Base-by-base conservation (phyloP, 1,284 basidiomycete species). In the Phlebopus sp. region DNA sequence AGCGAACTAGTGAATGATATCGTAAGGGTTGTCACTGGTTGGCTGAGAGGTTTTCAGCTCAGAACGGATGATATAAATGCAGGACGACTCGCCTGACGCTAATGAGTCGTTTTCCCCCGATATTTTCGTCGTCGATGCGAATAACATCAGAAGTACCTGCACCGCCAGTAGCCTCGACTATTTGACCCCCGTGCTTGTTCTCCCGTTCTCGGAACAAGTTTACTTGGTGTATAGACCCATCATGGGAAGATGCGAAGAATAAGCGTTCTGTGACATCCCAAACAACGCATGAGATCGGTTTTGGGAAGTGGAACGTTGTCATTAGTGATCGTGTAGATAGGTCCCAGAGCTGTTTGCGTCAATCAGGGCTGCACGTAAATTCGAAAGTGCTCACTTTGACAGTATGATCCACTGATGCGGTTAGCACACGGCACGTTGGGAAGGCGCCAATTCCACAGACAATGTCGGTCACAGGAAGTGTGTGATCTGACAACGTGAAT, bases 401-500 rank as follows among this genome's bases (percentile, higher is more conserved):
- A n/a, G 90, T 90, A 52, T 92, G 88, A 64, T 98, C 96, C 34
- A 89, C 66, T 0, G 92, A 91, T 5, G 88, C 82, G 0, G 93
- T 92, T 58, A 95, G 77, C 31, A 93, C 64, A 41, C 90, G 78
- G 64, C 83, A 86, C 38, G 75, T 78, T 14, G 93, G 91, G 66
- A 93, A 95, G 1, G 73, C 55, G 5, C 92, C 92, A 36, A 86
- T 67, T 3, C 92, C 91, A 55, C 93, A 84, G 15, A 76, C 68
- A 30, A 98, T 77, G 58, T 92, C 89, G 3, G 89, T 89, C 18
- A 99, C 78, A 5, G 90, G 87, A 2, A 98, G 78, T 0, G 93
- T 96, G 64, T 99, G 96, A 67, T 98, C 96, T 8, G 88, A 81
- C 14, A 98, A 73, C 2, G 82, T 84, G 57, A 84, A 88, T 62